Evolutionary conservation across 2,329 filamentous ascomycete species (phyloP).

Genomic region (Fusarium proliferatum): DNA sequence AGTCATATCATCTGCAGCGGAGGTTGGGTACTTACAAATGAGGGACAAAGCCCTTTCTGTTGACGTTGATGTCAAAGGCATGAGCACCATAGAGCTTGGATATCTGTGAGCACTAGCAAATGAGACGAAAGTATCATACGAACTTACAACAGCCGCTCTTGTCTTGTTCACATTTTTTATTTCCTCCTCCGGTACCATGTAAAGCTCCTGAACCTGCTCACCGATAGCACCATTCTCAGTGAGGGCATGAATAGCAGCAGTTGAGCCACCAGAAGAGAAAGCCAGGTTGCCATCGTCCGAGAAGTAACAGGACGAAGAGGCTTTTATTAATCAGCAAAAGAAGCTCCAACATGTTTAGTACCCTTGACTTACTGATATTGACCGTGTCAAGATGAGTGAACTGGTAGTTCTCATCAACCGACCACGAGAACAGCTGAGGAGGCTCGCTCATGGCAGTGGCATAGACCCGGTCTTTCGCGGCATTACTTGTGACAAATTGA

Average conservation of each 20-base stretch:
- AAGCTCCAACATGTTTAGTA: rapidly evolving
- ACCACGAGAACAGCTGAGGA: constrained; percentile 6
- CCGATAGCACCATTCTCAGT: not conserved
- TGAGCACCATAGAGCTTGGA: constrained; percentile 1
- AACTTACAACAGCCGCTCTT: not conserved
- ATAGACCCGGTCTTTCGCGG: not conserved
- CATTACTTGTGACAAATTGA: constrained; percentile 1
- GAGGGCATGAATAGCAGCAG: not conserved
- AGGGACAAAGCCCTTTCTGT: constrained; percentile 9
- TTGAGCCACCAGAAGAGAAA: constrained; percentile 5
- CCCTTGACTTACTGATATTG: not conserved
- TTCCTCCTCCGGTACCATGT: constrained; percentile 1
- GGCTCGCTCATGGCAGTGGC: constrained; percentile 2
- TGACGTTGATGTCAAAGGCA: constrained; percentile 1
- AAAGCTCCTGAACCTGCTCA: not conserved
- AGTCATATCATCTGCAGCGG: rapidly evolving
- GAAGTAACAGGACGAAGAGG: constrained; percentile 6
- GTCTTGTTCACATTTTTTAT: constrained; percentile 2
- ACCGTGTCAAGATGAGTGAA: constrained; percentile 3
- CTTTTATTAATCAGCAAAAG: not conserved
- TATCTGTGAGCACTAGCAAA: not conserved
- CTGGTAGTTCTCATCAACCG: not conserved
- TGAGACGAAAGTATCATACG: rapidly evolving
- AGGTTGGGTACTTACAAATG: not conserved
- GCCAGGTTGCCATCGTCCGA: not conserved